Evolutionary conservation across 352 stramenopile species (phyloP).

Genomic region (Phytopythium cucurbitacearum): DNA sequence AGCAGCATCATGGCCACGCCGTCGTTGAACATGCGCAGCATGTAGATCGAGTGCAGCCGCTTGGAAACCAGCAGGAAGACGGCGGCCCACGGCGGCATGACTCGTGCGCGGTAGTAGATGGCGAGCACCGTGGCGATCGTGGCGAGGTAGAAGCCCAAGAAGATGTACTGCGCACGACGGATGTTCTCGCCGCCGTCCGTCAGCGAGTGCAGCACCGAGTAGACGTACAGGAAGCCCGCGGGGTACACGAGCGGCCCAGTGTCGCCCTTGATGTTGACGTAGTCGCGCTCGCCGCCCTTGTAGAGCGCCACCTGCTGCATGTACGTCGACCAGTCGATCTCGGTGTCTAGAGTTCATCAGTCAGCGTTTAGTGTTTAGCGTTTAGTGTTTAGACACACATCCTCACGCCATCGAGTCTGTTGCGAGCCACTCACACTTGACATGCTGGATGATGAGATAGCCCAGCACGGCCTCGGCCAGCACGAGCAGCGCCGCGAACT

Average conservation of each 20-base stretch:
- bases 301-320: slow-evolving; percentile 97
- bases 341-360: slow-evolving; percentile 78
- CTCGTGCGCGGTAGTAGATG: slow-evolving; percentile 82
- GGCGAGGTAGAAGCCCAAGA: slow-evolving; percentile 93
- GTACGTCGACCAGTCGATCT: slow-evolving; percentile 99
- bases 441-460: slow-evolving; percentile 78
- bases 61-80: slow-evolving; percentile 93
- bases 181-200: slow-evolving; percentile 86
- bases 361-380: too few relatives aligned
- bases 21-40: slow-evolving; percentile 99
- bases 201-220: slow-evolving; percentile 90
- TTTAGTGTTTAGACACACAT: too few relatives aligned
- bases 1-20: slow-evolving; percentile 94
- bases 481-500: slow-evolving; percentile 50
- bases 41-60: slow-evolving; percentile 97
- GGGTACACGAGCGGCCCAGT: slow-evolving; percentile 98
- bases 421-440: slow-evolving; percentile 46
- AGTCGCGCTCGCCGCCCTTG: slow-evolving; percentile 93
- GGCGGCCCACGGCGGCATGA: slow-evolving; percentile 84
- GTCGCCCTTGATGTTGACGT: slow-evolving; percentile 92
- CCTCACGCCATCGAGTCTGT: too few relatives aligned
- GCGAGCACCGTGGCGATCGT: slow-evolving; percentile 86
- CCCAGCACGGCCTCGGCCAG: slow-evolving; percentile 51
- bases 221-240: slow-evolving; percentile 97
- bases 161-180: slow-evolving; percentile 91